Conservation (phyloP, 2,329 filamentous ascomycete species). For the Paraphoma chrysanthemicola region DNA sequence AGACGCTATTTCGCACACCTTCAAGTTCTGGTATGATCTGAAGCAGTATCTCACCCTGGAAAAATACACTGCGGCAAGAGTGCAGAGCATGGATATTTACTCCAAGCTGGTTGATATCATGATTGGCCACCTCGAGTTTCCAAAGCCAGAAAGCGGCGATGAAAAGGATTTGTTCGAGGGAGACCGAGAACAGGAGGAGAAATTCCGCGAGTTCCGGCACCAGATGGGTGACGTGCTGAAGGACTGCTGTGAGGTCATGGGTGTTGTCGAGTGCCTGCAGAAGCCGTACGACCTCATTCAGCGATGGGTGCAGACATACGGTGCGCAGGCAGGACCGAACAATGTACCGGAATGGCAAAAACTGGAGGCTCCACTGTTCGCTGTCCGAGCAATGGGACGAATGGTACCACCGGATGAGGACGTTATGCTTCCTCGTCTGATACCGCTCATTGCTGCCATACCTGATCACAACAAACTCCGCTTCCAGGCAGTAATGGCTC, state of each 20-base stretch:
- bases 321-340: constrained; percentile 72
- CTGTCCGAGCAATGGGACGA: constrained; percentile 92
- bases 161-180: constrained; percentile 91
- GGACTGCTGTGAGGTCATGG: constrained; percentile 95
- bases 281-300: constrained; percentile 90
- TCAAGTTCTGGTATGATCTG: constrained; percentile 97
- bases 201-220: constrained; percentile 95
- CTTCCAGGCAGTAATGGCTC: constrained; percentile 97
- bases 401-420: constrained; percentile 93
- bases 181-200: constrained; percentile 93
- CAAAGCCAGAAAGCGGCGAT: constrained; percentile 74
- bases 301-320: constrained; percentile 85
- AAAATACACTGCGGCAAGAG: constrained; percentile 81
- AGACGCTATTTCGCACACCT: constrained; percentile 92
- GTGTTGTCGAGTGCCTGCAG: constrained; percentile 85
- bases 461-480: constrained; percentile 97
- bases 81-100: constrained; percentile 81
- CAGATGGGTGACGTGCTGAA: constrained; percentile 98
- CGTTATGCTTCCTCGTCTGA: constrained; percentile 86
- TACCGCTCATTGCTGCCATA: constrained; percentile 92
- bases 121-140: constrained; percentile 88
- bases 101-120: constrained; percentile 91
- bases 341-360: constrained; percentile 95
- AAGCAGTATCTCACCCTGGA: constrained; percentile 96
- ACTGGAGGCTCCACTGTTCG: constrained; percentile 92